Evolutionary conservation across 345 rosid species (phyloP).

Genomic region (Rhizophora apiculata): DNA sequence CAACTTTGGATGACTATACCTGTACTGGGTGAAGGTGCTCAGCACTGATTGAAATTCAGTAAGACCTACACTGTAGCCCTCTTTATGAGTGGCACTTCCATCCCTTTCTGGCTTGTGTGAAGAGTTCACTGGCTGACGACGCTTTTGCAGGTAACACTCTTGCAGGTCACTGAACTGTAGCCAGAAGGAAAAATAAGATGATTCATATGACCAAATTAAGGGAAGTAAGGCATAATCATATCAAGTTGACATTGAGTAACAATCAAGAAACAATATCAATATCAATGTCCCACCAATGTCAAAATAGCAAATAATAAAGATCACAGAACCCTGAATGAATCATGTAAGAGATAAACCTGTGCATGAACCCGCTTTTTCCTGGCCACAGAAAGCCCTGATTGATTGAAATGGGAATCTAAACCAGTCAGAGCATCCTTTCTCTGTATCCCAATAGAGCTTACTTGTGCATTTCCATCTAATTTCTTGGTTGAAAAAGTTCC

Average conservation of each 20-base stretch:
- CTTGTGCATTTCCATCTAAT: constrained; percentile 62
- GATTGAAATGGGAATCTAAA: constrained; percentile 75
- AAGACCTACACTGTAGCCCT: constrained; percentile 84
- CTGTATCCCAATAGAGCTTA: constrained; percentile 63
- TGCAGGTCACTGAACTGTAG: constrained; percentile 84
- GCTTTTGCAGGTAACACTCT: constrained; percentile 94
- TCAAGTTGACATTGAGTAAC: not conserved
- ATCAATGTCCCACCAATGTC: constrained; percentile 1
- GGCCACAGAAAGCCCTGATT: constrained; percentile 60
- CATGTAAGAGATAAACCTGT: constrained; percentile 54
- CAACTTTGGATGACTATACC: constrained; percentile 42
- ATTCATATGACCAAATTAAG: not conserved
- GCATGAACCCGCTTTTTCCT: constrained; percentile 87
- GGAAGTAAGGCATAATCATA: not conserved
- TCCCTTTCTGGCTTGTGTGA: constrained; percentile 58
- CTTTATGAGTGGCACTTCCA: constrained; percentile 60
- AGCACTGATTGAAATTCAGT: constrained; percentile 84
- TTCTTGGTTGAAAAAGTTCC: constrained; percentile 58
- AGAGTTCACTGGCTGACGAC: constrained; percentile 68
- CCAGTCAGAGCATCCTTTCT: constrained; percentile 66
- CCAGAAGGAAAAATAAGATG: constrained; percentile 6
- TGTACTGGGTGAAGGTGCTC: constrained; percentile 81
- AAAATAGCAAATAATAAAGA: not conserved
- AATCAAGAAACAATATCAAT: not conserved
- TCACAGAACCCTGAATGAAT: not conserved